Base-by-base conservation (phyloP, 345 rosid species). In the Camelina hispida region DNA sequence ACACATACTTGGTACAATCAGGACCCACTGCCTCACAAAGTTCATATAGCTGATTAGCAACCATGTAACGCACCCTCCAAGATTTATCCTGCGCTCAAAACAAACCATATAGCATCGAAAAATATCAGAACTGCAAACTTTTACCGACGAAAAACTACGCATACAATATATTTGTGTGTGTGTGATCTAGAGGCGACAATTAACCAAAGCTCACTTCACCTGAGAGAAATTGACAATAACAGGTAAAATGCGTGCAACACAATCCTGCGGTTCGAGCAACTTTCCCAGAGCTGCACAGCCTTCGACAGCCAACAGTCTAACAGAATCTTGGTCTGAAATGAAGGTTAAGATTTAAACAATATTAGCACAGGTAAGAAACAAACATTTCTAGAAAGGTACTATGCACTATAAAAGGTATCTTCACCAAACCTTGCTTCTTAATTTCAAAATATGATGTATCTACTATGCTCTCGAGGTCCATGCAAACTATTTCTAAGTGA, bases 61-160 rank as follows among this genome's bases (percentile, higher is more conserved):
- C 98, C 96, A 89, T 87, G 84, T 91, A 89, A 35, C 98, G 96
- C 46, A 93, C 98, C 80, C 97, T 93, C 98, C 98, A 93, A 52
- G 98, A 93, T 74, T 93, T 93, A 79, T 93, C 98, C 98, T 93
- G 86, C 48, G 38, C 60, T 28, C 76, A 50, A 4, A 32, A 18
- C 54, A 66, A 51, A 51, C 13, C 17, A 48, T 38, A 34, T 40
- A 40, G 43, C 43, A 40, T 40, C 5, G 9, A 38, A 48, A 70
- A 50, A 5, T 11, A 75, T 58, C 15, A 78, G 18, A 23, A 72
- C 52, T 5, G 20, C 57, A 59, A 50, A 18, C 47, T 50, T 38
- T 10, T 20, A 47, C 60, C 5, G 0, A 55, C 4, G 15, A 15
- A 44, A 55, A 55, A 23, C 11, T 55, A 55, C 0, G 2, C 20